Base-by-base conservation (phyloP, 1,284 basidiomycete species). In the Tilletia horrida region DNA sequence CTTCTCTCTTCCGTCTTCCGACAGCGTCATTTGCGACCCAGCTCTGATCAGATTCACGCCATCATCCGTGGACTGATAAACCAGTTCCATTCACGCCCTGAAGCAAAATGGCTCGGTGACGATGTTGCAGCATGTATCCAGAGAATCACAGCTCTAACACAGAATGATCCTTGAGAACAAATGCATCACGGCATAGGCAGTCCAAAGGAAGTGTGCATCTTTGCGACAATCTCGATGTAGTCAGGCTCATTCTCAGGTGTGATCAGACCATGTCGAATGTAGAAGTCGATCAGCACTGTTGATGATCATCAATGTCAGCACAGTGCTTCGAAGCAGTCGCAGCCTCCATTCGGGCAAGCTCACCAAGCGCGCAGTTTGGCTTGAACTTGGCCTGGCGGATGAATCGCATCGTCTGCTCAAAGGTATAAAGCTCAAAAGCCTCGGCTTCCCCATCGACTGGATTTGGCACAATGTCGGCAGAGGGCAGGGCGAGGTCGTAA, bases 401-500 rank as follows among this genome's bases (percentile, higher is more conserved):
- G 63, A 64, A 67, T 3, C 68, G 62, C 52, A 76, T 45, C 40
- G 81, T 71, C 57, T 82, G 71, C 3, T 76, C 73, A 3, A 80
- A 50, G 8, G 64, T 65, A 68, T 83, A 70, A 18, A 83, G 72
- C 59, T 90, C 88, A 76, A 97, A 97, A 0, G 86, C 89, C 78
- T 96, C 92, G 3, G 97, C 94, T 81, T 97, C 95, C 40, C 91
- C 93, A 73, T 97, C 95, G 45, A 88, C 85, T 0, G 93, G 93
- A 61, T 85, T 85, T 0, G 91, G 91, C 48, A 85, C 83, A 71
- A 91, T 82, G 44, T 74, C 71, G 16, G 62, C 61, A 1, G 71
- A 27, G 1, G 80, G 76, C 40, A 81, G 62, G 0, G 67, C 66
- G 21, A 81, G 66, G 45, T 80, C 80, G 68, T 81, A 81, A 7